Base-by-base conservation (phyloP, 345 rosid species). In the Heritiera littoralis region DNA sequence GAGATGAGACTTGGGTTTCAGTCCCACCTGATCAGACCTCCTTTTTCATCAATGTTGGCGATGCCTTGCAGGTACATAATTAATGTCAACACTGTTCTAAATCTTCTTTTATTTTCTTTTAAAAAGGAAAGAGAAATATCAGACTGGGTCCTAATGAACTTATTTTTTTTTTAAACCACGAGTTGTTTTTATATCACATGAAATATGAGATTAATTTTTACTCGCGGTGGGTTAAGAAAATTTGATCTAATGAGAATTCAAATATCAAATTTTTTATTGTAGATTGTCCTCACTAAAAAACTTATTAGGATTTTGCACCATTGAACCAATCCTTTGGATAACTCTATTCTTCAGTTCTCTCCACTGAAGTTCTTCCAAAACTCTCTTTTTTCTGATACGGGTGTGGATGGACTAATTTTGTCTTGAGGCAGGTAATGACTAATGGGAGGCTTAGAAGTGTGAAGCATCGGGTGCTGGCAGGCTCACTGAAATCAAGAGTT, bases 1-100 rank as follows among this genome's bases (percentile, higher is more conserved):
- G 76, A 72, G 93, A 91, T 49, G 96, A 92, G 66, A 85, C 66
- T 63, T 95, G 97, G 98, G 89, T 92, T 84, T 89, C 98, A 18
- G 98, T 95, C 58, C 88, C 98, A 18, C 97, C 98, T 77, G 97
- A 93, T 81, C 91, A 90, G 76, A 75, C 86, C 18, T 91, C 97
- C 55, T 92, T 95, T 89, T 95, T 92, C 81, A 89, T 95, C 81
- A 95, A 89, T 84, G 98, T 92, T 75, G 99, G 99, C 14, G 99
- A 95, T 87, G 86, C 93, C 41, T 86, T 95, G 60, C 97, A 95
- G 97, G 99, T 93, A 72, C 38, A 49, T 49, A 38, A 12, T 49
- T 49, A 38, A 12, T 49, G 23, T 38, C 48, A 52, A 40, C 13
- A 7, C 6, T 60, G 17, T 30, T 28, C 30, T 61, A 5, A 30